Evolutionary conservation across 2,329 filamentous ascomycete genomes (phyloP), one percentile per base, ranked within the genome.

Genomic region (Polychaeton citri): DNA sequence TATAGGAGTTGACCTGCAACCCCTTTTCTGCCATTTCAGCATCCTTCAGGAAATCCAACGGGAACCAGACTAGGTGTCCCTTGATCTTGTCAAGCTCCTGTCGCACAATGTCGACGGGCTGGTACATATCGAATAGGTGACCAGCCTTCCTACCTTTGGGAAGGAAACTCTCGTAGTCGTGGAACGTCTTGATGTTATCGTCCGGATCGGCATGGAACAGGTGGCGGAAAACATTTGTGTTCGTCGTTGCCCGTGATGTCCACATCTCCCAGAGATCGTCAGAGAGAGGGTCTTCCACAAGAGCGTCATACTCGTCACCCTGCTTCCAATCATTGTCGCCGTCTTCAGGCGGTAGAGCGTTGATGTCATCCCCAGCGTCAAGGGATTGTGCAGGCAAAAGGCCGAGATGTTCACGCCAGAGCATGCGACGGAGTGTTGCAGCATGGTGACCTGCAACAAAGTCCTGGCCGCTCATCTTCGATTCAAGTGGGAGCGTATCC

Each of bases 21-120:
- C 88, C 87, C 50, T 72, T 74, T 63, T 95, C 87, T 0, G 87
- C 87, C 86, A 96, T 92, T 49, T 83, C 71, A 0, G 79, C 85
- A 44, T 93, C 77, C 49, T 73, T 69, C 53, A 96, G 60, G 55
- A 94, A 96, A 32, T 86, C 74, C 50, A 96, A 58, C n/a, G 86
- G 86, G 78, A 94, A 88, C 83, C 84, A 92, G 5, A 96, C 88
- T 28, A 96, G 59, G 63, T 96, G 88, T 0, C 88, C 88, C 61
- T 48, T 49, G 46, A 96, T 75, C 52, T 79, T 69, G 49, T 85
- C 77, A 34, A 96, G 64, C 57, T 88, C 85, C 45, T 69, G 58
- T 12, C 82, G 71, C 5, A 90, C 76, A 37, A 92, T 79, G 17
- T 77, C 67, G 0, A 76, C 72, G 0, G 81, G 79, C 56, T 81